phyloP scores from a whole-genome alignment of 768 basidiomycete genomes.

The Suillus fuscotomentosus region DNA sequence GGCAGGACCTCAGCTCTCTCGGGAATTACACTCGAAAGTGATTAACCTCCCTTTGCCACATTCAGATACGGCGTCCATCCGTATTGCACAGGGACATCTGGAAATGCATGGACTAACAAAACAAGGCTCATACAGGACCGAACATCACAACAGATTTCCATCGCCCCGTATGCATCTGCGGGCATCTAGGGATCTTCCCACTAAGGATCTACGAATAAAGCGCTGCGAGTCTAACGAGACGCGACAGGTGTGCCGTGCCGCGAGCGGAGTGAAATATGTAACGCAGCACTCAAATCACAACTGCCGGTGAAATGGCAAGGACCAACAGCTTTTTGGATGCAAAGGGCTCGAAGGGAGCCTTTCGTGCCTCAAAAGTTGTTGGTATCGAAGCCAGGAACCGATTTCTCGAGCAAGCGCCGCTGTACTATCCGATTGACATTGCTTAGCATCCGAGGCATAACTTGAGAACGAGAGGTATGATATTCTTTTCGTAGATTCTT shows the following conservation, averaged over 20 bases:
- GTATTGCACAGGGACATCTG: conserved; percentile 80
- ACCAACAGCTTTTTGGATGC: conserved; percentile 9
- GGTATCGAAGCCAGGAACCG: conserved; percentile 39
- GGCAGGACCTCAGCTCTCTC: conserved; percentile 74
- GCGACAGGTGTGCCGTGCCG: conserved; percentile 52
- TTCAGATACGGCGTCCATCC: conserved; percentile 59
- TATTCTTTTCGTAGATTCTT: not conserved
- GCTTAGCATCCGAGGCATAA: conserved; percentile 52
- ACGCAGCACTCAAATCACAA: conserved; percentile 34
- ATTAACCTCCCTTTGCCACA: conserved; percentile 69
- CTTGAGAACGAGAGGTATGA: not conserved
- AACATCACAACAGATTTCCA: conserved; percentile 39
- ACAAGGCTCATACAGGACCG: conserved; percentile 51
- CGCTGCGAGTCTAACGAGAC: conserved; percentile 69
- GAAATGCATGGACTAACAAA: conserved; percentile 47
- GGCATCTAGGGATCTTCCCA: conserved; percentile 31
- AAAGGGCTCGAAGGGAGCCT: conserved; percentile 36
- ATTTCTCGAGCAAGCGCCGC: conserved; percentile 45
- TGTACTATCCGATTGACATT: not conserved
- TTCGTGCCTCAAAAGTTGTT: conserved; percentile 30
- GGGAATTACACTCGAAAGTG: conserved; percentile 73
- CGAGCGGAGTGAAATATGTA: conserved; percentile 52
- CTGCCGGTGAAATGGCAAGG: conserved; percentile 29
- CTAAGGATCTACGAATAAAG: conserved; percentile 89
- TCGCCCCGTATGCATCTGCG: conserved; percentile 55